Conservation (phyloP, 1,284 basidiomycete species). For the Marasmius tenuissimus region DNA sequence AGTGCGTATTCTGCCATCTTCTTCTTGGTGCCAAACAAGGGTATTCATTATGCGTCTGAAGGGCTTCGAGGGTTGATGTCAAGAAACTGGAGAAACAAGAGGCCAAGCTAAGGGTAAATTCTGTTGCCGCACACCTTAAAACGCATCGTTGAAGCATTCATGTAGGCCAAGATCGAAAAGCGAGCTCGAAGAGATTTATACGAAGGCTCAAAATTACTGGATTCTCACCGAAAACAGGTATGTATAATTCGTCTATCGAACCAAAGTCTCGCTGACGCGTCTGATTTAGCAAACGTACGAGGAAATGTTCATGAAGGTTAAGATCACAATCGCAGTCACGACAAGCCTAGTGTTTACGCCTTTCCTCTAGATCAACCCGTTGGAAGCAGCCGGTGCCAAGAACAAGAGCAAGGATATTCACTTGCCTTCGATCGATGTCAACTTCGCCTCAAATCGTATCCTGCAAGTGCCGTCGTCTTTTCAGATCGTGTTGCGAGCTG, state of each 20-base stretch:
- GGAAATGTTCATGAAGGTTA: conserved; percentile 95
- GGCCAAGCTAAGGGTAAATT: conserved; percentile 83
- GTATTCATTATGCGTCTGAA: conserved; percentile 29
- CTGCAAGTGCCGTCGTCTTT: conserved; percentile 52
- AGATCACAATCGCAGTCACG: conserved; percentile 7
- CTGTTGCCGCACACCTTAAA: neutral
- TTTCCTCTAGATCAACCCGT: conserved; percentile 79
- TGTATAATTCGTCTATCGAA: conserved; percentile 12
- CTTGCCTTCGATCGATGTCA: conserved; percentile 93
- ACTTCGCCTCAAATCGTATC: conserved; percentile 92
- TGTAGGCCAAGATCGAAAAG: conserved; percentile 94
- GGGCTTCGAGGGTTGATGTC: conserved; percentile 94
- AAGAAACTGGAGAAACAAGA: conserved; percentile 99
- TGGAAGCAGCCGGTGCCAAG: conserved; percentile 82
- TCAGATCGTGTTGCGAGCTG: conserved; percentile 8
- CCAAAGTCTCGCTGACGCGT: conserved; percentile 9
- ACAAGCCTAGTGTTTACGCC: neutral
- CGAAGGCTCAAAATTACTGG: conserved; percentile 94
- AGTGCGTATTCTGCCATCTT: conserved; percentile 49
- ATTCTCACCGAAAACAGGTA: conserved; percentile 89
- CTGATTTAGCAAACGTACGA: conserved; percentile 85
- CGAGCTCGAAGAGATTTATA: conserved; percentile 87
- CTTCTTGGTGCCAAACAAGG: conserved; percentile 12
- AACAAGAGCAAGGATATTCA: conserved; percentile 98
- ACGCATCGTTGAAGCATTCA: neutral